These are phyloP conservation scores for Populus hybrid DNA, from an alignment of 441 rosid genomes.

Conservation along the genomic window DNA sequence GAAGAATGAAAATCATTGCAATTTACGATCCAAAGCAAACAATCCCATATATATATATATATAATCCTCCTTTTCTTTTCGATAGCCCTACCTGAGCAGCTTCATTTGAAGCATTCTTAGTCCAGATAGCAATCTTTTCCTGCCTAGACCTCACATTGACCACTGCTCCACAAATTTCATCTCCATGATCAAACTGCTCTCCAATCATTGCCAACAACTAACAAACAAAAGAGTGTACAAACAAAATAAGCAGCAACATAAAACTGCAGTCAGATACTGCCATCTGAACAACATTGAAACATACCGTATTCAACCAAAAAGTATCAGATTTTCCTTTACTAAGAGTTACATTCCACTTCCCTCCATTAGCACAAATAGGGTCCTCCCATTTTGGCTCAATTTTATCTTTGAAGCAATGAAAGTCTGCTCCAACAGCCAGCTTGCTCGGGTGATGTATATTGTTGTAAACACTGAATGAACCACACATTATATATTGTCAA, in stretches of 20 bases:
- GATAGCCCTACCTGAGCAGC: slow-evolving; percentile 61
- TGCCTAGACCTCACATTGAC: slow-evolving; percentile 65
- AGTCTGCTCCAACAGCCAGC: slow-evolving; percentile 61
- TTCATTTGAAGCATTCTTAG: slow-evolving; percentile 83
- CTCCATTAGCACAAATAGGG: slow-evolving; percentile 88
- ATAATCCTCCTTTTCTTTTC: background rate
- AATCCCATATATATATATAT: background rate
- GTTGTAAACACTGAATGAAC: slow-evolving; percentile 59
- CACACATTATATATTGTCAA: background rate
- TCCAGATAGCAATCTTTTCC: slow-evolving; percentile 80
- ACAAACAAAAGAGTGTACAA: background rate
- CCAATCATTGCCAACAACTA: slow-evolving; percentile 94
- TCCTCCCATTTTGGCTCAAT: slow-evolving; percentile 98
- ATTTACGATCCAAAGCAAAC: background rate
- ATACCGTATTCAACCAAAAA: slow-evolving; percentile 75
- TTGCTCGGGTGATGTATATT: slow-evolving; percentile 71
- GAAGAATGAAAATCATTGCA: background rate
- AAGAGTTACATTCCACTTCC: slow-evolving; percentile 74
- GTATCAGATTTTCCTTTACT: slow-evolving; percentile 60
- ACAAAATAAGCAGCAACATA: background rate
- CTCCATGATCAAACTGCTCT: slow-evolving; percentile 83
- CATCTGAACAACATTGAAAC: background rate
- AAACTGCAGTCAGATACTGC: background rate
- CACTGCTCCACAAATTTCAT: slow-evolving; percentile 89
- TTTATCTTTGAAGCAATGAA: slow-evolving; percentile 79